These are phyloP conservation scores for Jatropha curcas DNA, from an alignment of 345 rosid genomes.

Conservation along the genomic window DNA sequence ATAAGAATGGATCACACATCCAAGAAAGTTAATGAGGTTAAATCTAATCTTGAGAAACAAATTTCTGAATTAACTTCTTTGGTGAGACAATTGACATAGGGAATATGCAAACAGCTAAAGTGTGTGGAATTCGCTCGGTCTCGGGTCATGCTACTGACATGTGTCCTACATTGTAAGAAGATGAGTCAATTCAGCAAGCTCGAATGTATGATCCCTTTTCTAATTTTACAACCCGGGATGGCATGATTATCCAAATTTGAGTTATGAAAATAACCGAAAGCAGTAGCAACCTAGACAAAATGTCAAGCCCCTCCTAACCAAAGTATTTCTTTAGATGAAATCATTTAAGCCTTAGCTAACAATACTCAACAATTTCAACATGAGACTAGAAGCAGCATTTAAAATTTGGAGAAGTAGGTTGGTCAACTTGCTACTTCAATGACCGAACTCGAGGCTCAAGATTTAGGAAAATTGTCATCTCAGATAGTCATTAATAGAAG, in stretches of 20 bases:
- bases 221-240: neutral
- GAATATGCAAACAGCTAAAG: neutral
- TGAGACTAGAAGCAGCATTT: too few relatives aligned
- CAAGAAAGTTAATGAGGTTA: neutral
- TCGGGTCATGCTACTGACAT: neutral
- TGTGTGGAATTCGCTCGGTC: neutral
- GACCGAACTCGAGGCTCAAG: too few relatives aligned
- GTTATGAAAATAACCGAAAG: neutral
- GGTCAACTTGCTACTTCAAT: too few relatives aligned
- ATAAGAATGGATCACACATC: neutral
- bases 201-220: neutral
- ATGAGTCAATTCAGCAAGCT: neutral
- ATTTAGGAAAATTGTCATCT: too few relatives aligned
- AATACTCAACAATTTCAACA: too few relatives aligned
- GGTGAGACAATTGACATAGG: neutral
- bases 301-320: too few relatives aligned
- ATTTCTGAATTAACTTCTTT: neutral
- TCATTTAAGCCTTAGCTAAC: too few relatives aligned
- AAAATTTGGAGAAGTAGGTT: too few relatives aligned
- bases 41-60: neutral
- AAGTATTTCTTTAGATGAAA: too few relatives aligned
- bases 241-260: neutral
- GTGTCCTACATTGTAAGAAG: neutral
- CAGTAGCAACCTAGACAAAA: too few relatives aligned
- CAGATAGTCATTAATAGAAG: too few relatives aligned